Base-by-base conservation (phyloP, 768 basidiomycete species). In the Xanthoconium stramineum region DNA sequence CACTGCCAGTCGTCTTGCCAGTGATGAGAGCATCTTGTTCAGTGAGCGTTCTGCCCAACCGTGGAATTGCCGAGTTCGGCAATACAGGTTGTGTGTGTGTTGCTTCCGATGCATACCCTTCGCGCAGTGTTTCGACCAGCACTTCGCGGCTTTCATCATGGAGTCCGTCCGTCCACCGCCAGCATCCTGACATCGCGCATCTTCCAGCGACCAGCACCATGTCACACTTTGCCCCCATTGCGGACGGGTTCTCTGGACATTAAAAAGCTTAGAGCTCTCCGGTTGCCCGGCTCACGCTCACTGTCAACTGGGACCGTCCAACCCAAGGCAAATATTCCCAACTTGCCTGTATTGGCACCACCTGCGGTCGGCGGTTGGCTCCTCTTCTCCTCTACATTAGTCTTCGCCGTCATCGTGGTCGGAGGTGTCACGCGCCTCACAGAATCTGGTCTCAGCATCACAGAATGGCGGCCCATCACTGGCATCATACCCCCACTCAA, bases 401-500 rank as follows among this genome's bases (percentile, higher is more conserved):
- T 96, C 24, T 88, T 98, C 61, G 87, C 85, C 19, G 91, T 99
- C 68, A 86, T 98, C 64, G 88, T 98, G 51, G 91, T 99, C 6
- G 97, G 97, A 30, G 97, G 96, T 10, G 82, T 99, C 56, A 99
- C 97, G 3, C 88, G 97, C 42, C 82, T 99, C 56, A 99, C 97
- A 2, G 97, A 99, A 73, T 96, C 94, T 15, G 97, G 97, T 14
- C 76, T 99, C 57, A 95, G 93, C 69, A 99, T 99, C 70, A 97
- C 94, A 24, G 97, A 99, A 79, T 99, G 97, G 97, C 81, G 83
- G 50, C 94, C 96, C 13, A 84, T 98, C 52, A 88, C 91, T 28
- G 97, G 97, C 15, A 76, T 92, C 48, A 68, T 94, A 17, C 95
- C 95, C 17, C 97, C 97, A 1, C 72, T 94, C 37, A 82, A 83